These are phyloP conservation scores for Rasamsonia emersonii DNA, from an alignment of 2,329 filamentous ascomycete genomes.

Conservation along the genomic window DNA sequence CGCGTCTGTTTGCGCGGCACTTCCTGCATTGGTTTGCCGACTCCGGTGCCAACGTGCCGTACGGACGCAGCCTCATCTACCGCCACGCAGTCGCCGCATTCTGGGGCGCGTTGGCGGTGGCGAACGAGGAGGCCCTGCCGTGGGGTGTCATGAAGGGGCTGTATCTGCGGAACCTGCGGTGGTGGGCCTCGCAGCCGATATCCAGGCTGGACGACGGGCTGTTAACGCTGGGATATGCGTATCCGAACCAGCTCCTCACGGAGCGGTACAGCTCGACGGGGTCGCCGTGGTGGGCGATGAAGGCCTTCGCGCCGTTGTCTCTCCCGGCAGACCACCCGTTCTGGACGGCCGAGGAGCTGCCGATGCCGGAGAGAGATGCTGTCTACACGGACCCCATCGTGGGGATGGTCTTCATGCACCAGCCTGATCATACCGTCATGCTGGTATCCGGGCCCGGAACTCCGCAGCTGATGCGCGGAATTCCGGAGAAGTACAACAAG, in stretches of 20 bases:
- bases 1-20: conserved; percentile 9
- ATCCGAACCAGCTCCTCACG: conserved; percentile 3
- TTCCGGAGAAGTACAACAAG: conserved; percentile 38
- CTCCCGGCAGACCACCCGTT: conserved; percentile 4
- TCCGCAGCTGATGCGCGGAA: conserved; percentile 9
- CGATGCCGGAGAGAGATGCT: conserved; percentile 1
- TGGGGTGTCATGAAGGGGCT: conserved; percentile 7
- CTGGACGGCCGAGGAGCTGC: conserved; percentile 6
- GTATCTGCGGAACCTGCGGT: conserved; percentile 9
- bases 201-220: conserved; percentile 4
- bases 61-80: conserved; percentile 9
- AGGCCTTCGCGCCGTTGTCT: conserved; percentile 2
- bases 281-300: conserved; percentile 9
- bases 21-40: conserved; percentile 12
- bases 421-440: conserved; percentile 12
- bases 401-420: conserved; percentile 10
- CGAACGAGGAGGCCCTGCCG: conserved; percentile 7
- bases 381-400: conserved; percentile 1
- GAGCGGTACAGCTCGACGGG: conserved; percentile 12
- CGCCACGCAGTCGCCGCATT: conserved; percentile 12
- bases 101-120: conserved; percentile 11
- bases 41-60: conserved; percentile 6
- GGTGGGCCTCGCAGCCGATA: conserved; percentile 9
- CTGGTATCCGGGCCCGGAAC: conserved; percentile 13
- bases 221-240: conserved; percentile 5